Conservation (phyloP, 2,329 filamentous ascomycete species). For the Lecanicillium sp. region DNA sequence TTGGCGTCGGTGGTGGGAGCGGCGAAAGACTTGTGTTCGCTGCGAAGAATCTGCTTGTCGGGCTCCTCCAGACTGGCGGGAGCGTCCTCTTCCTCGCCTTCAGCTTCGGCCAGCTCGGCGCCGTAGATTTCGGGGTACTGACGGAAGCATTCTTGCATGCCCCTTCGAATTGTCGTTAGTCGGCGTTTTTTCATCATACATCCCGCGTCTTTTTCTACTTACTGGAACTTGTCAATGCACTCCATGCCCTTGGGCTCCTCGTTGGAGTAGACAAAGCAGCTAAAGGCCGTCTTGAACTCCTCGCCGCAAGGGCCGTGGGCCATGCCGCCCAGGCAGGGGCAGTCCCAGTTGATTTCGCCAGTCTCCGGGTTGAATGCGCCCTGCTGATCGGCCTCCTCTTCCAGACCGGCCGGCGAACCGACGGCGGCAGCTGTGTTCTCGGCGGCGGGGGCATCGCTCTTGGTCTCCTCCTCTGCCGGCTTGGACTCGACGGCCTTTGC, state of each 20-base stretch:
- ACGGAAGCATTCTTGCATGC: slow-evolving; percentile 97
- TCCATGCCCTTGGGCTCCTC: slow-evolving; percentile 97
- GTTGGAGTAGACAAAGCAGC: slow-evolving; percentile 93
- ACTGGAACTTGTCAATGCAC: slow-evolving; percentile 97
- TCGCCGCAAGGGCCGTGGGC: slow-evolving; percentile 92
- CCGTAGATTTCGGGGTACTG: slow-evolving; percentile 90
- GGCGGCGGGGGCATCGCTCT: slow-evolving; percentile 15
- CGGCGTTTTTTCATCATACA: neutral
- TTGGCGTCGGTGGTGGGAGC: too few species aligned
- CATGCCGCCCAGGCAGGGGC: slow-evolving; percentile 95
- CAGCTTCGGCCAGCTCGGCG: slow-evolving; percentile 76
- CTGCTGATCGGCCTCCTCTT: slow-evolving; percentile 78
- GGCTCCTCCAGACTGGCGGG: slow-evolving; percentile 15
- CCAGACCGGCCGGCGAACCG: slow-evolving; percentile 49
- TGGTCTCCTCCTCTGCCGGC: slow-evolving; percentile 21
- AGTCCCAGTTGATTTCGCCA: slow-evolving; percentile 99
- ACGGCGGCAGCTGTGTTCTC: slow-evolving; percentile 19
- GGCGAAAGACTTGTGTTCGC: too few species aligned
- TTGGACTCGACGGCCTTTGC: slow-evolving; percentile 24
- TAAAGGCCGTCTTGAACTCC: slow-evolving; percentile 92
- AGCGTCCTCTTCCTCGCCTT: slow-evolving; percentile 34
- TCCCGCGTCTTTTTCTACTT: too few species aligned
- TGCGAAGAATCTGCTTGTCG: neutral
- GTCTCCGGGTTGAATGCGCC: slow-evolving; percentile 98
- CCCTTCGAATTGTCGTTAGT: slow-evolving; percentile 48